phyloP scores from a whole-genome alignment of 2,329 filamentous ascomycete species.

The Cladosporium sp. region DNA sequence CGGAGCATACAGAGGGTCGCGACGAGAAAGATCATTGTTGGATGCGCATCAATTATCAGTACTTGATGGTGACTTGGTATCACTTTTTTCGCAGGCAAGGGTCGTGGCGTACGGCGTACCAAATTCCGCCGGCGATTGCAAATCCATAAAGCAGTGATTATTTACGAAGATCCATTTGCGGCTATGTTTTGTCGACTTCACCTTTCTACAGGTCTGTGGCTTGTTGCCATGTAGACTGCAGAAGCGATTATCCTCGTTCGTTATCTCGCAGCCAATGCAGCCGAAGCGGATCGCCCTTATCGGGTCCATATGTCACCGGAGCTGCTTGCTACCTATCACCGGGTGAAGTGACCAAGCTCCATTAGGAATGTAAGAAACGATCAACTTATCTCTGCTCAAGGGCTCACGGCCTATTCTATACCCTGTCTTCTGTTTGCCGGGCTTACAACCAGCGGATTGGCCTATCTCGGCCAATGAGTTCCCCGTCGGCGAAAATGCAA shows the following conservation, averaged over 20 bases:
- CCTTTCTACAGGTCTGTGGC: too few relatives aligned
- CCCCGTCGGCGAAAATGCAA: not conserved
- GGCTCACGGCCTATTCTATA: not conserved
- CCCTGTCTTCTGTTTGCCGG: not conserved
- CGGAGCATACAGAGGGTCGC: conserved; percentile 2
- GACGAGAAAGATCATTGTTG: conserved; percentile 7
- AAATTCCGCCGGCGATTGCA: conserved; percentile 7
- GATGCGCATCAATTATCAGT: conserved; percentile 11
- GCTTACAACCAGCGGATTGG: not conserved
- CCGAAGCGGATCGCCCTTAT: not conserved
- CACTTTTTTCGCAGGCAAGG: conserved; percentile 1
- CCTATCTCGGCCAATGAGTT: not conserved
- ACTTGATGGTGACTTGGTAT: conserved; percentile 12
- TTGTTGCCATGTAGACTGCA: too few relatives aligned
- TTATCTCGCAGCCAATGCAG: not conserved
- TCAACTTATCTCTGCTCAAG: not conserved
- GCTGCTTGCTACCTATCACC: not conserved
- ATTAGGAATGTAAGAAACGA: not conserved
- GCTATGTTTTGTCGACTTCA: too few relatives aligned
- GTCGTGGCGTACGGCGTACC: conserved; percentile 4
- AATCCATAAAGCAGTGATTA: not conserved
- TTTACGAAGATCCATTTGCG: too few relatives aligned
- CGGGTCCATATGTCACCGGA: not conserved
- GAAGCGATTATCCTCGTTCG: too few relatives aligned
- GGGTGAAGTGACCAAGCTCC: not conserved